Base-by-base conservation (phyloP, 805 yeast genomes). In the Teunomyces aglyptinius region DNA sequence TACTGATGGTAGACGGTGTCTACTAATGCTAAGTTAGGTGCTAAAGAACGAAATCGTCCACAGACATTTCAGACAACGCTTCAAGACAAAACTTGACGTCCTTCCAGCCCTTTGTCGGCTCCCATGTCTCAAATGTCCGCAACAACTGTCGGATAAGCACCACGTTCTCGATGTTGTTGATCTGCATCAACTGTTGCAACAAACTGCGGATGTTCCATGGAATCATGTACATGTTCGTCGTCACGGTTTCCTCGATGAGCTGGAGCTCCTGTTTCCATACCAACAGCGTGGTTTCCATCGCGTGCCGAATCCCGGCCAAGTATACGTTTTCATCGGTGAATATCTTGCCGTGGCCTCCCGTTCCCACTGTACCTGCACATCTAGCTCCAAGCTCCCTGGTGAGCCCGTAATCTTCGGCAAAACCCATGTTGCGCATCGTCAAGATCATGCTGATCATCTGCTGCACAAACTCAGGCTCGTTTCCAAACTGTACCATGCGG, bases 151-250 rank as follows among this genome's bases (percentile, higher is more conserved):
- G 44, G 2, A 70, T 44, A 15, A 71, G 51, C 13, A 44, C 34
- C 29, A 51, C 36, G 46, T 58, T 61, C 6, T 53, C 51, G 10
- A 72, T 60, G 50, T 71, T 66, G 44, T 64, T 64, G 15, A 68
- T 54, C 26, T 55, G 51, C 15, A 63, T 47, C 33, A 72, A 54
- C 42, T 71, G 73, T 32, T 71, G 61, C 10, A 72, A 38, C 32
- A 70, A 50, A n/a, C 68, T 68, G 20, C 76, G 60, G 5, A 68
- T 50, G 41, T 61, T 61, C 76, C 76, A 71, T 3, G 77, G 75
- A 18, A 72, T 40, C 33, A 59, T 56, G 48, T 56, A 67, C 46
- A 61, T 46, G 39, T 56, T 60, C 13, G 45, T 44, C 35, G 26
- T 24, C 13, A 15, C 29, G 13, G 44, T 20, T 2, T 29, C 32